Conservation (phyloP, 2,329 filamentous ascomycete genomes). For the Xylariaceae sp. region DNA sequence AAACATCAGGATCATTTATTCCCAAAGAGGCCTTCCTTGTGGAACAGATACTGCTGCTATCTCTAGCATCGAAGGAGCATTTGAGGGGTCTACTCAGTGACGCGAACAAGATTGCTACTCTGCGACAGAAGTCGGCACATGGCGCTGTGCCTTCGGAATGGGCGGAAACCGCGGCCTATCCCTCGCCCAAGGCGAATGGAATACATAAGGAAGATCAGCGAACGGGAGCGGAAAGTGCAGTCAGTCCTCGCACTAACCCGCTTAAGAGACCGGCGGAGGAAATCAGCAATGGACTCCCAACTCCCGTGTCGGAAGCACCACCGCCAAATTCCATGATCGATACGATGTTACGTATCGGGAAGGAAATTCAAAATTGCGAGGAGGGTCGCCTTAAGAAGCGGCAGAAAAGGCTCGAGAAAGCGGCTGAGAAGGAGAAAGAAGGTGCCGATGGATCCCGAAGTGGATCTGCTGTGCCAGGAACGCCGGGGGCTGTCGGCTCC, state of each 20-base stretch:
- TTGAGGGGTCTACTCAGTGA: constrained; percentile 72
- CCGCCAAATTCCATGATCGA: constrained; percentile 42
- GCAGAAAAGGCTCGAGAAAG: constrained; percentile 46
- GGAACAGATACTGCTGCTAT: constrained; percentile 76
- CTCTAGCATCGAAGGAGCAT: constrained; percentile 74
- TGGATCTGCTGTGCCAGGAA: constrained; percentile 51
- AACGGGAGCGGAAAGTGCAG: constrained; percentile 33
- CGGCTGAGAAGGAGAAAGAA: constrained; percentile 43
- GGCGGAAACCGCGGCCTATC: constrained; percentile 57
- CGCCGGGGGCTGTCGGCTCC: constrained; percentile 54
- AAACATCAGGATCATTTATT: constrained; percentile 61
- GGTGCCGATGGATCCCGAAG: constrained; percentile 40
- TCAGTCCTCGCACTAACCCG: constrained; percentile 46
- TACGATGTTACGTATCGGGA: constrained; percentile 54
- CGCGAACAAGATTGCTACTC: constrained; percentile 60
- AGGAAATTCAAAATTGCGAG: constrained; percentile 63
- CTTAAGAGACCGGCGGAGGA: constrained; percentile 43
- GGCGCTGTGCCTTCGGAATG: constrained; percentile 73
- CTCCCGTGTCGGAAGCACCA: constrained; percentile 39
- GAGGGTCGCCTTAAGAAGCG: constrained; percentile 63
- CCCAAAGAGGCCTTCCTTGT: constrained; percentile 69
- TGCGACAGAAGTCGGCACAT: constrained; percentile 70
- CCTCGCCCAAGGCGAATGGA: constrained; percentile 25
- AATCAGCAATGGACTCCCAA: constrained; percentile 33
- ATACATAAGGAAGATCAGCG: constrained; percentile 17